Evolutionary conservation across 306 rosid species (phyloP).

Genomic region (Mimosa pudica): DNA sequence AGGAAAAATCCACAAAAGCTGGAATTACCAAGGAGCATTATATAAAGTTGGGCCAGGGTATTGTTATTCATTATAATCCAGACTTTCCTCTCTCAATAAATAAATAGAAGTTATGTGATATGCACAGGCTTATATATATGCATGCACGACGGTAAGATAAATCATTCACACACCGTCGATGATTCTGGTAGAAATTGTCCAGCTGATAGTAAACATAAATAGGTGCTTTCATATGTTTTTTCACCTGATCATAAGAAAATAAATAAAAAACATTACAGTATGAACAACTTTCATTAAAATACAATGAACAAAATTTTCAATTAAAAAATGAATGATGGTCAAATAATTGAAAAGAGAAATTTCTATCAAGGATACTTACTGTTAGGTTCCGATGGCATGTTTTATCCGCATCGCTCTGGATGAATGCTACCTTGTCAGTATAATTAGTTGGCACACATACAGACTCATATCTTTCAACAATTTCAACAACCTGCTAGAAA

Average conservation of each 20-base stretch:
- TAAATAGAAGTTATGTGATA: too few species aligned
- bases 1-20: neutral
- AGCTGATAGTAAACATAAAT: slow-evolving; percentile 86
- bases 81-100: neutral
- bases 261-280: slow-evolving; percentile 17
- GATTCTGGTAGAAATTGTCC: slow-evolving; percentile 94
- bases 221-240: slow-evolving; percentile 73
- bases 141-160: neutral
- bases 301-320: neutral
- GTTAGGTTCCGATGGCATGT: slow-evolving; percentile 43
- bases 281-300: slow-evolving; percentile 4
- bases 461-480: slow-evolving; percentile 68
- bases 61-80: neutral
- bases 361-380: slow-evolving; percentile 37
- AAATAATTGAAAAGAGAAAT: slow-evolving; percentile 2
- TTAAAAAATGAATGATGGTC: neutral
- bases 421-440: slow-evolving; percentile 53
- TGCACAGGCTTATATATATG: neutral
- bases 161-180: slow-evolving; percentile 63
- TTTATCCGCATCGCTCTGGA: slow-evolving; percentile 49
- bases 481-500: slow-evolving; percentile 71
- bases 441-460: slow-evolving; percentile 40
- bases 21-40: slow-evolving; percentile 1
- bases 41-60: slow-evolving; percentile 9
- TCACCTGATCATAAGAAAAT: slow-evolving; percentile 52